Evolutionary conservation across 2,329 filamentous ascomycete species (phyloP).

Genomic region (Epichloe festucae): DNA sequence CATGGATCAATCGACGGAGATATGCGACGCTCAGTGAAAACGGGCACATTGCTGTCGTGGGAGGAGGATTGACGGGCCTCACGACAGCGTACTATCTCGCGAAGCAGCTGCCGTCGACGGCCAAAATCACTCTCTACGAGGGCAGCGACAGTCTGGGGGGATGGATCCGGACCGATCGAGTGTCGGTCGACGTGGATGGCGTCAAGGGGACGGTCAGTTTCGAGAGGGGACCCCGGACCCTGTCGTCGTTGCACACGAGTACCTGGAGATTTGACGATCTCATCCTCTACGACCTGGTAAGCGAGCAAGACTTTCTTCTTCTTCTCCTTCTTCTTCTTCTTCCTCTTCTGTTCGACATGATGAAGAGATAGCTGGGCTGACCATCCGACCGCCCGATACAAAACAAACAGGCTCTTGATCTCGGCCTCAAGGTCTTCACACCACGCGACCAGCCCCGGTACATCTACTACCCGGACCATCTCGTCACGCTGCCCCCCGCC

Average conservation of each 20-base stretch:
- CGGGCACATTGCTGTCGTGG: constrained; percentile 51
- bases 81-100: constrained; percentile 66
- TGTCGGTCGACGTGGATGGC: constrained; percentile 44
- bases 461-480: constrained; percentile 78
- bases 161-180: constrained; percentile 61
- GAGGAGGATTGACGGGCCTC: constrained; percentile 74
- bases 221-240: constrained; percentile 71
- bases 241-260: constrained; percentile 40
- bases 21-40: constrained; percentile 11
- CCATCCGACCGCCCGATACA: neutral
- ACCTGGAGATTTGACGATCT: constrained; percentile 42
- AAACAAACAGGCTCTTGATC: constrained; percentile 20
- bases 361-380: constrained; percentile 3
- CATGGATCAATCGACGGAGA: constrained; percentile 3
- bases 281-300: constrained; percentile 58
- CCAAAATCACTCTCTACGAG: constrained; percentile 74
- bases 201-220: constrained; percentile 50
- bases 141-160: constrained; percentile 58
- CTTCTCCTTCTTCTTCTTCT: neutral
- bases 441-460: constrained; percentile 45
- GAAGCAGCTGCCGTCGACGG: constrained; percentile 46
- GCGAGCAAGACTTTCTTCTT: constrained; percentile 20
- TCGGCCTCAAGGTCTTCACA: constrained; percentile 32
- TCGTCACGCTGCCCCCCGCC: constrained; percentile 21
- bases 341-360: too few relatives aligned